phyloP scores from a whole-genome alignment of 257 asterid genomes.

The Plantago elongata region DNA sequence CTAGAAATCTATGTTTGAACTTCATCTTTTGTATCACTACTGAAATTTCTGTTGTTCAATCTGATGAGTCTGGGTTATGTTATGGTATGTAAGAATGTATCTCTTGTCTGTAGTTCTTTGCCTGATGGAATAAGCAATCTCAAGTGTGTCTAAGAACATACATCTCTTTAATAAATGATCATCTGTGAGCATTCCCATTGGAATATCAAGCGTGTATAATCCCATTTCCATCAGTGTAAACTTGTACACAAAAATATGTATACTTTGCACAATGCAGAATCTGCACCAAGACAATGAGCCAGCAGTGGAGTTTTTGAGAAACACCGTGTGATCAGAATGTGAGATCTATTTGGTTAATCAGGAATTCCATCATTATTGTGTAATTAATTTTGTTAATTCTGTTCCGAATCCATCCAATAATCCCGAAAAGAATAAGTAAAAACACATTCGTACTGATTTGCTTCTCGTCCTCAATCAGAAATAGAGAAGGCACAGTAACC shows the following conservation, averaged over 20 bases:
- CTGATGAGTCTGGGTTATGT: too few relatives aligned
- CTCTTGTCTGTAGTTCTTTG: too few relatives aligned
- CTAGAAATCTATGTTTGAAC: too few relatives aligned
- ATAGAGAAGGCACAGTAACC: constrained; percentile 67
- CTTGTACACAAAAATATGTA: constrained; percentile 25
- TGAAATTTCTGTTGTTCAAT: too few relatives aligned
- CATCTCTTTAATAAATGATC: constrained; percentile 64
- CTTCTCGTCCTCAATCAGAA: constrained; percentile 38
- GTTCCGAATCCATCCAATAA: too few relatives aligned
- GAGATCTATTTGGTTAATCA: too few relatives aligned
- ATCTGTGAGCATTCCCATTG: constrained; percentile 79
- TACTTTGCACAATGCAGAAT: constrained; percentile 49
- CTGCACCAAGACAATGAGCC: constrained; percentile 26
- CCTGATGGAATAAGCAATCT: too few relatives aligned
- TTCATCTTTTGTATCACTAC: too few relatives aligned
- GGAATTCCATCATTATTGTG: too few relatives aligned
- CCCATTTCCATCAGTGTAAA: constrained; percentile 90
- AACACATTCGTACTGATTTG: constrained; percentile 47
- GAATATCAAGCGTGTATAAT: constrained; percentile 63
- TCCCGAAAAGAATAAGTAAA: neutral
- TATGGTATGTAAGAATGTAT: too few relatives aligned
- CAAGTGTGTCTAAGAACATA: constrained; percentile 19
- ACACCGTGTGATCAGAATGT: neutral
- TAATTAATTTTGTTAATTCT: too few relatives aligned
- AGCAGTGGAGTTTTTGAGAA: neutral